A percentile compares a stretch with the other conserved stretches of the same genome.
Evolutionary conservation across 768 basidiomycete genomes (phyloP).

Genomic region (Suillus bovinus): DNA sequence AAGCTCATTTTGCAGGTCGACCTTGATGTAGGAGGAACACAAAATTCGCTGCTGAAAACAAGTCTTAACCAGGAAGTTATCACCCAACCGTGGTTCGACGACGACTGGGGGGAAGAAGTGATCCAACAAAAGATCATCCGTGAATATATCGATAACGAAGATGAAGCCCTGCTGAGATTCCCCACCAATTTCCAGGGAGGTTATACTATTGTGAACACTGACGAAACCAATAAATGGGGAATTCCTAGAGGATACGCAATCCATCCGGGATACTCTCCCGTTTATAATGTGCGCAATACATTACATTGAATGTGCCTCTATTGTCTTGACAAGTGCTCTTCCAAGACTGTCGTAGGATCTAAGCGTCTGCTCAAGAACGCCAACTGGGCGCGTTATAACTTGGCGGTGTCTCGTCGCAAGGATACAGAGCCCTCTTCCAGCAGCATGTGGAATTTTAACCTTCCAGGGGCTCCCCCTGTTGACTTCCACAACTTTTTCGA

Average conservation of each 20-base stretch:
- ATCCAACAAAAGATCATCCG: slow-evolving; percentile 54
- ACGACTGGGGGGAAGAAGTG: slow-evolving; percentile 56
- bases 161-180: slow-evolving; percentile 51
- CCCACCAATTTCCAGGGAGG: slow-evolving; percentile 57
- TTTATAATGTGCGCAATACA: slow-evolving; percentile 44
- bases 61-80: slow-evolving; percentile 50
- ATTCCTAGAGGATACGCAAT: slow-evolving; percentile 59
- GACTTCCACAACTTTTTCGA: slow-evolving; percentile 66
- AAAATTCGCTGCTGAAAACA: slow-evolving; percentile 56
- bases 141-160: slow-evolving; percentile 50
- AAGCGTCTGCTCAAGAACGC: slow-evolving; percentile 62
- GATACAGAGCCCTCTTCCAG: slow-evolving; percentile 61
- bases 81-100: slow-evolving; percentile 54
- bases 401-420: slow-evolving; percentile 59
- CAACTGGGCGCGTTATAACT: slow-evolving; percentile 66
- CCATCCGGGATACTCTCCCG: slow-evolving; percentile 56
- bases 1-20: slow-evolving; percentile 45
- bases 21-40: slow-evolving; percentile 59
- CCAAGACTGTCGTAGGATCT: slow-evolving; percentile 55
- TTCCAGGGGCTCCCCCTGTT: slow-evolving; percentile 55
- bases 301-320: background rate
- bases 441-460: slow-evolving; percentile 62
- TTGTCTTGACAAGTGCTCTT: background rate
- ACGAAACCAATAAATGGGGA: slow-evolving; percentile 56
- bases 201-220: slow-evolving; percentile 57